Base-by-base conservation (phyloP, 768 basidiomycete species). In the Rhizopogon roseolus region DNA sequence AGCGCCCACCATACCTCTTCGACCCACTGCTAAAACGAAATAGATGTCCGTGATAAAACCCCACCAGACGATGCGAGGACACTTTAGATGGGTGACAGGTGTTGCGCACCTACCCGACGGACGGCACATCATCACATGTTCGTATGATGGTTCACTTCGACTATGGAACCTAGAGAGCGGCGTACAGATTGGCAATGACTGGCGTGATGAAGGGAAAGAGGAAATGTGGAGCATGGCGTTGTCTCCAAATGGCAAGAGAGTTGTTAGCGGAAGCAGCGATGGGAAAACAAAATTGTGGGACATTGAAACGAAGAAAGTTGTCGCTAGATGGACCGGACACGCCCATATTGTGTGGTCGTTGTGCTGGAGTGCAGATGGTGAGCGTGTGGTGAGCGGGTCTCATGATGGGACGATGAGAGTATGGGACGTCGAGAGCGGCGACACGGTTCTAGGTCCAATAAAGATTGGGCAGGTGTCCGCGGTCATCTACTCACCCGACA, bases 311-410 rank as follows among this genome's bases (percentile, higher is more conserved):
- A 74, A 75, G 57, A 71, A 72, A 17, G 16, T 44, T 4, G 10
- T 39, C 7, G 16, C n/a, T 13, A 10, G 22, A 16, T 38, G 59
- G 6, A 38, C 40, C 22, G 60, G 53, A 5, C 59, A 64, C 44
- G 34, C 8, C 4, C 56, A 55, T 27, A 36, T 17, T 10, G 52
- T 64, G 46, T 73, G 71, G 5, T 70, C 66, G 42, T 73, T 77
- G 54, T 58, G 66, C 57, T 69, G 76, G 49, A 61, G 60, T n/a
- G 28, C 44, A 6, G 57, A 63, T 42, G 61, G 59, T 17, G 34
- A 45, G 37, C 42, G 39, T 13, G 44, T 64, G 5, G 48, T 57
- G 42, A 51, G 59, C n/a, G 57, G 49, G 19, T 50, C 59, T 2
- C 36, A 28, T 13, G 61, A 64, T 27, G 40, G 28, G 4, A 54